Evolutionary conservation across 768 basidiomycete species (phyloP), one percentile per base, ranked within the genome.

Genomic region (Strobilomyces dryophilus): DNA sequence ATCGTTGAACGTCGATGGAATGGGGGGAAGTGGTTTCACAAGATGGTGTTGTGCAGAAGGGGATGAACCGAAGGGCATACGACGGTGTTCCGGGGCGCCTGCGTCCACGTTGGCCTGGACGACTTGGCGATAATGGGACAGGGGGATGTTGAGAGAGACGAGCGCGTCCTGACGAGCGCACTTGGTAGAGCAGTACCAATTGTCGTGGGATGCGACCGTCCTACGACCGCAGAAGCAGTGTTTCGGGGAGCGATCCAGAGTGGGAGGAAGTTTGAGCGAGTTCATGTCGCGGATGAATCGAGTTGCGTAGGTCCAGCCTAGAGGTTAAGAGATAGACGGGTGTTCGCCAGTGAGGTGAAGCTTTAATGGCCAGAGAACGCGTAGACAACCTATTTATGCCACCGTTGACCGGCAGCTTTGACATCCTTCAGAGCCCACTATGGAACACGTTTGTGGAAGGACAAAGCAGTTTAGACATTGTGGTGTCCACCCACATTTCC

Each of bases 81-180:
- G 53, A 18, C 40, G 54, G 1, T 51, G 58, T 6, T 39, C n/a
- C 37, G 41, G 34, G 21, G 15, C 37, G 5, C 50, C 50, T 1
- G 58, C 56, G 24, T 8, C 51, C 20, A 40, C 14, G 29, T 59
- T 52, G 29, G 63, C 69, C 1, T 17, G 61, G 17, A 64, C 53
- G 21, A 55, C 53, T 0, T 57, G 46, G 32, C 67, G 69, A 45
- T 69, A 69, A 27, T 69, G 69, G 37, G 55, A 61, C 20, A 61
- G 37, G 7, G 54, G 47, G 15, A 47, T 50, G 2, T 47, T 57
- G 18, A 71, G 63, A 5, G 67, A 61, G 20, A 59, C 57, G 18
- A 69, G 56, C 20, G 69, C 47, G 26, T 71, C 69, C 14, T 20
- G 35, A 20, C 61, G 67, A 9, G 68, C 69, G 14, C 69, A 71